Conservation (phyloP, 805 yeast genomes). For the Wickerhamiella siamensis region DNA sequence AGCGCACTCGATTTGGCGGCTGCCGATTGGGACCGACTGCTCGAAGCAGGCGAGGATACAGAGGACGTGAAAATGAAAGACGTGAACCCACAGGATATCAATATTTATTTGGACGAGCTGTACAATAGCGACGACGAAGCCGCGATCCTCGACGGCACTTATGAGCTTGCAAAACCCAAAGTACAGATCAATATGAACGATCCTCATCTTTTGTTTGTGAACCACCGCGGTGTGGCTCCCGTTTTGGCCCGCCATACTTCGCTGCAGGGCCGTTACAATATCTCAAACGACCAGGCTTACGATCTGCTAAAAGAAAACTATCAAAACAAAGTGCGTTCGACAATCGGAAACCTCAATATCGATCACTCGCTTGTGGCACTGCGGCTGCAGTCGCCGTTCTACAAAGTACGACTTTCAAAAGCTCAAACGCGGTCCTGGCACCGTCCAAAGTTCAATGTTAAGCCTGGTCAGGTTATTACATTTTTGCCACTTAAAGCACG, state of each 20-base stretch:
- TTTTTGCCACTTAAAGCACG: conserved; percentile 64
- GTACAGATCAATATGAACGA: conserved; percentile 71
- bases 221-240: conserved; percentile 32
- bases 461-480: conserved; percentile 63
- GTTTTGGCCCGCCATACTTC: conserved; percentile 32
- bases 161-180: conserved; percentile 17
- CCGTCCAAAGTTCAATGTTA: conserved; percentile 56
- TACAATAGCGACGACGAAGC: conserved; percentile 36
- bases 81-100: conserved; percentile 10
- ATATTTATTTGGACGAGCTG: conserved; percentile 21
- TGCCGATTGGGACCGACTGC: conserved; percentile 23
- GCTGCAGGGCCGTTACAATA: conserved; percentile 50
- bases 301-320: conserved; percentile 71
- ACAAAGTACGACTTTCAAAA: conserved; percentile 59
- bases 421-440: conserved; percentile 66
- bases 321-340: conserved; percentile 82
- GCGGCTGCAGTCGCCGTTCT: conserved; percentile 79
- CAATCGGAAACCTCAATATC: conserved; percentile 76
- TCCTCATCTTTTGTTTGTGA: conserved; percentile 56
- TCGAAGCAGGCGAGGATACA: conserved; percentile 31
- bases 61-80: conserved; percentile 1
- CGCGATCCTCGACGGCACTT: conserved; percentile 57
- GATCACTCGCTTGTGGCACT: conserved; percentile 86
- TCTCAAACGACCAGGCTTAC: conserved; percentile 81
- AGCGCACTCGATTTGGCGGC: conserved; percentile 10